Conservation (phyloP, 225 moss, liverwort and hornwort genomes). For the Antitrichia curtipendula region DNA sequence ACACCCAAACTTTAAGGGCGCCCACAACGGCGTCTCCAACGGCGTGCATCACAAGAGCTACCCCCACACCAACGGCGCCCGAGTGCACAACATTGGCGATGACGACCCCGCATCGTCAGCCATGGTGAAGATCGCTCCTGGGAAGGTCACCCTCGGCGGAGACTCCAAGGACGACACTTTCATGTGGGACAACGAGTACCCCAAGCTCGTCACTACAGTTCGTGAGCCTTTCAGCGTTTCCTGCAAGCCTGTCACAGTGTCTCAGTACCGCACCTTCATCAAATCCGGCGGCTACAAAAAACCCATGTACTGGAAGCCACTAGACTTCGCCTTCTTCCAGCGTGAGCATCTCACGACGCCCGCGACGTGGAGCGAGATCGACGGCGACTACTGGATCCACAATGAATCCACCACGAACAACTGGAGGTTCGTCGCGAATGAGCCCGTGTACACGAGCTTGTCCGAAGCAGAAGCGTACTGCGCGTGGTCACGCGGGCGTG, state of each 20-base stretch:
- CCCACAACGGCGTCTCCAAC: neutral
- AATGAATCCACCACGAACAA: conserved; percentile 21
- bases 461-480: conserved; percentile 82
- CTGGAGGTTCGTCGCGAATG: conserved; percentile 35
- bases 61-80: neutral
- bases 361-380: conserved; percentile 66
- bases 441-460: conserved; percentile 66
- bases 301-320: conserved; percentile 34
- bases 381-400: conserved; percentile 54
- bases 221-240: conserved; percentile 24
- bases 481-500: conserved; percentile 39
- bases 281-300: conserved; percentile 46
- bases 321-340: conserved; percentile 41
- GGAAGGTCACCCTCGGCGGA: conserved; percentile 34
- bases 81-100: neutral
- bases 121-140: conserved; percentile 45
- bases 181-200: conserved; percentile 88
- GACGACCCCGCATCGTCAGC: neutral
- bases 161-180: conserved; percentile 23
- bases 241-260: conserved; percentile 37
- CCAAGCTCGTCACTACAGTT: neutral
- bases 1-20: neutral
- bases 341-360: conserved; percentile 28
- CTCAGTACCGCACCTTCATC: conserved; percentile 47
- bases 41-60: neutral